Evolutionary conservation across 2,329 filamentous ascomycete species (phyloP), one percentile per base, ranked within the genome.

Genomic region (Helicocarpus griseus): DNA sequence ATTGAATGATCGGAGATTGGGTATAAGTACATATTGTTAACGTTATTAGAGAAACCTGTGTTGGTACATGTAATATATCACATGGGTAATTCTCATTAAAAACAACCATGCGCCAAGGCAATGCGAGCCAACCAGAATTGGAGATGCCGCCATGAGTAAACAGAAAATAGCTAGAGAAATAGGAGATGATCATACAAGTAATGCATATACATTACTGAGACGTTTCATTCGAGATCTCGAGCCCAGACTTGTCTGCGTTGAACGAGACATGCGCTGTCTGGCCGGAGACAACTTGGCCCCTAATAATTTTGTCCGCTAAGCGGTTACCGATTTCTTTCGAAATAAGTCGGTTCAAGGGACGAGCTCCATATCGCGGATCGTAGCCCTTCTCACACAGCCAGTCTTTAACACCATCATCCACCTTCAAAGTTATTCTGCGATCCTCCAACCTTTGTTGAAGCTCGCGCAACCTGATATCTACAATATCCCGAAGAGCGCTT

Each of bases 341-440:
- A 58, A 97, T 96, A 49, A 97, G 78, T 35, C 93, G 78, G 68
- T 97, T 96, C 29, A 97, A 76, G 26, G 93, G 93, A 5, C 93
- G 78, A 6, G 93, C 93, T 56, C 93, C 93, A 65, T 89, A 97
- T 62, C 84, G 85, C 21, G 91, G 88, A 63, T 96, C 89, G 65
- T 97, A 97, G 1, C 91, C 91, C 56, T 83, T 81, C 56, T 93
- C 86, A 38, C 88, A 89, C 5, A 97, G 80, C 90, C 90, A 97
- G 56, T 85, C 77, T 63, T 86, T 87, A 39, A 90, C 87, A 3
- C 85, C 75, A 43, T 83, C 73, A 9, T 82, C 76, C 3, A 94
- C 86, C 9, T 81, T 69, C 3, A 98, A 77, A 0, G 73, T 79
- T 66, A 97, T 95, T 50, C 93, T 81, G 48, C 89, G 81, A 61